Percentiles rank a stretch among this genome's conserved stretches.
These are phyloP conservation scores for Martiniozyma abietophila DNA, from an alignment of 805 yeast genomes.

Conservation along the genomic window DNA sequence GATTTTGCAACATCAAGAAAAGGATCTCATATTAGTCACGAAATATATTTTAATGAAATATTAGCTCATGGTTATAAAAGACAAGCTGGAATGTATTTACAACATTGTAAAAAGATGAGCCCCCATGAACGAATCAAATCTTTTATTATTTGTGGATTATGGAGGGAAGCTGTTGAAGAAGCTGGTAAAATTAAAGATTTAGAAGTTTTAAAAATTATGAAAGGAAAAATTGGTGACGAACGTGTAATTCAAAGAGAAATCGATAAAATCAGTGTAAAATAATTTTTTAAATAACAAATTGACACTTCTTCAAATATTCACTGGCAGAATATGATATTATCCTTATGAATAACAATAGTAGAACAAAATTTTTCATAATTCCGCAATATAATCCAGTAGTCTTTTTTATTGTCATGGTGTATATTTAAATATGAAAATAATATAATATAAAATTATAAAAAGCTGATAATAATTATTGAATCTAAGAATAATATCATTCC, in stretches of 20 bases:
- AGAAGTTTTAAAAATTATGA: constrained; percentile 5
- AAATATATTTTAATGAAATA: constrained; percentile 50
- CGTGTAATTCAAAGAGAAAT: not conserved
- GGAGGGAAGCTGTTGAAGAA: constrained; percentile 9
- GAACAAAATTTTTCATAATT: too few relatives aligned
- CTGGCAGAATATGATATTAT: too few relatives aligned
- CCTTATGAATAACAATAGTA: too few relatives aligned
- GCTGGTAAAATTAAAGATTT: constrained; percentile 6
- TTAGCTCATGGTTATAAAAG: constrained; percentile 43
- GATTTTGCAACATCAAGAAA: constrained; percentile 42
- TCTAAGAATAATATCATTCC: too few relatives aligned
- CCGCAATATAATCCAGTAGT: too few relatives aligned
- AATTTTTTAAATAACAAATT: too few relatives aligned
- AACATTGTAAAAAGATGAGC: constrained; percentile 35
- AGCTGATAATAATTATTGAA: too few relatives aligned
- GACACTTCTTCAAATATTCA: too few relatives aligned
- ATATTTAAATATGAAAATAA: too few relatives aligned
- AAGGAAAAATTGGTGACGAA: constrained; percentile 1
- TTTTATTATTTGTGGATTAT: constrained; percentile 6
- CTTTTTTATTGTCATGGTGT: too few relatives aligned
- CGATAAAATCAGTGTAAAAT: too few relatives aligned
- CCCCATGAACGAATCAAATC: constrained; percentile 2
- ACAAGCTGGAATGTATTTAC: constrained; percentile 53
- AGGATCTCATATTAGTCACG: constrained; percentile 54
- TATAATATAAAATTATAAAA: too few relatives aligned